Conservation (phyloP, 2,329 filamentous ascomycete genomes). For the Claviceps arundinis region DNA sequence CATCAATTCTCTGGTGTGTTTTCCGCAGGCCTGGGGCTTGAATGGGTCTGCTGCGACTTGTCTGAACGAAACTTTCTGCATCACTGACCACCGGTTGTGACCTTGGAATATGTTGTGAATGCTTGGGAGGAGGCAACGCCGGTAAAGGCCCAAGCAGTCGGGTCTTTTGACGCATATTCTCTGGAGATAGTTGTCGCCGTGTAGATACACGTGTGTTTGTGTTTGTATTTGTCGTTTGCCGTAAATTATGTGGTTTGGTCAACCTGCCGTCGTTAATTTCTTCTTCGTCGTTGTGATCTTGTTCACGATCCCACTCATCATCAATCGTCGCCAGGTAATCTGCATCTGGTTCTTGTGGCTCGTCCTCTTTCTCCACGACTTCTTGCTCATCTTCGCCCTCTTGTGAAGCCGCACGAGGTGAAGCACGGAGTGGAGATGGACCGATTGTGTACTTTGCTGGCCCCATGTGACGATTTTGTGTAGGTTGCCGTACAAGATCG, state of each 20-base stretch:
- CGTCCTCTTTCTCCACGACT: neutral
- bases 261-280: constrained; percentile 2
- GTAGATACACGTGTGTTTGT: constrained; percentile 12
- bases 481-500: neutral
- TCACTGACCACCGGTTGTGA: neutral
- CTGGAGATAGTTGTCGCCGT: neutral
- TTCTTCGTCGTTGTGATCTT: constrained; percentile 5
- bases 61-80: neutral
- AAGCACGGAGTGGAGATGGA: constrained; percentile 2
- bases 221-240: neutral
- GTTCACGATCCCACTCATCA: constrained; percentile 1
- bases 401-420: neutral
- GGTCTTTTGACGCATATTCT: neutral
- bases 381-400: neutral
- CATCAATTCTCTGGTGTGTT: neutral
- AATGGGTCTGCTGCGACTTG: neutral
- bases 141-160: neutral
- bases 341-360: neutral
- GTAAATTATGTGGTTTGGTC: neutral
- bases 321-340: neutral
- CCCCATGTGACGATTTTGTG: neutral
- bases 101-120: neutral
- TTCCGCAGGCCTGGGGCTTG: neutral
- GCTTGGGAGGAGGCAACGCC: neutral
- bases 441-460: neutral